Evolutionary conservation across 768 basidiomycete genomes (phyloP), one percentile per base, ranked within the genome.

Genomic region (Fistulinella prunicolor): DNA sequence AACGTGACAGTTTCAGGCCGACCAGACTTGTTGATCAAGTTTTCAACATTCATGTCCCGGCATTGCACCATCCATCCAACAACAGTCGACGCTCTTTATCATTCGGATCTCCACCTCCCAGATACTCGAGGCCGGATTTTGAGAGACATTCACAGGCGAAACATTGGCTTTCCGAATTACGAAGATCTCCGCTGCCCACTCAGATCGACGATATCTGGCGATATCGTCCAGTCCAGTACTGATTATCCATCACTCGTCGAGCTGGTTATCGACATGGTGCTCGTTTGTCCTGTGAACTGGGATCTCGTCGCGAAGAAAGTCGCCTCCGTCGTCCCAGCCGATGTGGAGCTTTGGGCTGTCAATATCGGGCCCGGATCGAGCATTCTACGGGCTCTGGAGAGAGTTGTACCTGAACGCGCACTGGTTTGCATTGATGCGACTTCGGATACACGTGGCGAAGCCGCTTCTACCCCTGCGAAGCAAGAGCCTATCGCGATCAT

Each of bases 401-500:
- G 68, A 34, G 56, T 55, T 1, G 57, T 75, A 36, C 58, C 64
- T 22, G 54, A 51, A 39, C 48, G 49, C 19, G 39, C 45, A 16
- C 37, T 62, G 39, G 39, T 32, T 51, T 58, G 53, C 37, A 20
- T 44, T 16, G 59, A 62, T 28, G 57, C 54, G 9, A 42, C 53
- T 9, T 51, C 38, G 21, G 57, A 53, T 21, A 20, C 34, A 17
- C 24, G 41, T 6, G 49, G 38, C 21, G 54, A 40, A n/a, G 41
- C 49, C 9, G 13, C 12, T 26, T 29, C 42, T 8, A 13, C 34
- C 9, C 43, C 32, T 19, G 46, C 48, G 6, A 69, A 69, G 34
- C 73, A 74, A 51, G 74, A 79, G 38, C 75, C 80, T 3, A 78
- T 89, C 40, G 87, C 86, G 0, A 78, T 88, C 47, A 69, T 87